Base-by-base conservation (phyloP, 1,284 basidiomycete species). In the Paramarasmius palmivorus region DNA sequence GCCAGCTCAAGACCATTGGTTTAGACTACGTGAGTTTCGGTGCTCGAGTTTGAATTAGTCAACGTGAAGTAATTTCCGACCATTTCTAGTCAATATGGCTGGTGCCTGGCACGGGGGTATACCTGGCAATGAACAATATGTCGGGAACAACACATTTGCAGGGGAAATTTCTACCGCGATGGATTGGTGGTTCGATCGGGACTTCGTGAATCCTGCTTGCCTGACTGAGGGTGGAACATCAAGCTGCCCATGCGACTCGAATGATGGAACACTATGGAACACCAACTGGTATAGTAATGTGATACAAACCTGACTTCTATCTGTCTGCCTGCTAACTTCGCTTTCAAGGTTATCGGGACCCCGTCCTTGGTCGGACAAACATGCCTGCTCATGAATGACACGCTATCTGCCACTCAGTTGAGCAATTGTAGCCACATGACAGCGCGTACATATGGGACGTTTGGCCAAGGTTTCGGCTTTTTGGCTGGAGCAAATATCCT, bases 271-370 rank as follows among this genome's bases (percentile, higher is more conserved):
- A 68, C 83, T 59, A 22, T 84, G 82, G 84, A 87, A 88, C 60
- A 79, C 77, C 52, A 89, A 90, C 63, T 90, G 87, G 87, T 86
- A 78, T 62, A 79, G 77, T 6, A 87, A 86, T 58, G 81, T 83
- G n/a, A n/a, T n/a, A n/a, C n/a, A n/a, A n/a, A 61, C 55, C 9
- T 23, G 49, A 22, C n/a, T 25, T 22, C 12, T 12, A 20, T 36
- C n/a, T 25, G 32, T 29, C 22, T 35, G 47, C 49, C 4, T 41
- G 26, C 37, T 50, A 36, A 19, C 20, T 17, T 23, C n/a, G 19
- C 3, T 29, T 26, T 46, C 1, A 53, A 86, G 78, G 73, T 86
- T 25, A 84, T 88, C 34, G 72, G 81, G 19, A 78, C 85, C 17
- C 85, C 86, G 1, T 70, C 71, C 52, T 70, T 79, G 34, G 79